phyloP scores from a whole-genome alignment of 129 eudicot genomes.

The Rutidosis leptorrhynchoides region DNA sequence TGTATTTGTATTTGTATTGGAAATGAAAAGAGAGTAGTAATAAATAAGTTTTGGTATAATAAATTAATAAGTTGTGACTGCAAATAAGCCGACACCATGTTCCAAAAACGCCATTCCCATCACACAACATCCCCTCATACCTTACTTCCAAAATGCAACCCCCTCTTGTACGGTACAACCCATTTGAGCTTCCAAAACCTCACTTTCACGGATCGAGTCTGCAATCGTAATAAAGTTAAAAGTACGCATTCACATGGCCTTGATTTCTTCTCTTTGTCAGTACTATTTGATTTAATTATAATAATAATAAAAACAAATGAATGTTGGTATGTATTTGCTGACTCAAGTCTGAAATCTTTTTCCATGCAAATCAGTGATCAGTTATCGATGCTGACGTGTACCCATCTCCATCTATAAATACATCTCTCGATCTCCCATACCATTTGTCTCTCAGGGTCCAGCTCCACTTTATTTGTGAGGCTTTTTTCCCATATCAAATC shows the following conservation, averaged over 20 bases:
- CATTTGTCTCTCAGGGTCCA: conserved; percentile 53
- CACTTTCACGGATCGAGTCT: conserved; percentile 32
- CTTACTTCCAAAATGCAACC: conserved; percentile 25
- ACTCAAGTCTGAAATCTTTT: conserved; percentile 29
- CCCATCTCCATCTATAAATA: conserved; percentile 39
- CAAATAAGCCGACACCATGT: conserved; percentile 48
- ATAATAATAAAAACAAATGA: conserved; percentile 22
- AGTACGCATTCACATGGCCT: conserved; percentile 27
- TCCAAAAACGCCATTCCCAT: conserved; percentile 42
- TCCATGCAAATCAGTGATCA: conserved; percentile 56
- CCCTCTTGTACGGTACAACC: conserved; percentile 10
- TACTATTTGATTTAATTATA: neutral
- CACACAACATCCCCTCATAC: conserved; percentile 29
- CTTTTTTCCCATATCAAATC: conserved; percentile 51
- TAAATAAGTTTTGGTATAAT: neutral
- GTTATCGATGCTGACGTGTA: conserved; percentile 45
- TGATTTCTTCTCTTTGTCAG: conserved; percentile 3
- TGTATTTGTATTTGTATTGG: too few relatives aligned
- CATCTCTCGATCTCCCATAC: conserved; percentile 9
- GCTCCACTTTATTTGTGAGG: conserved; percentile 44
- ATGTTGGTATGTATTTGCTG: conserved; percentile 27
- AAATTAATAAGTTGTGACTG: conserved; percentile 34
- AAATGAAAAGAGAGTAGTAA: neutral
- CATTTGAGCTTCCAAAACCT: conserved; percentile 6
- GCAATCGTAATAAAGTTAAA: conserved; percentile 12